These are phyloP conservation scores for Tetrapisispora taiwanensis DNA, from an alignment of 805 yeast genomes.

Conservation along the genomic window DNA sequence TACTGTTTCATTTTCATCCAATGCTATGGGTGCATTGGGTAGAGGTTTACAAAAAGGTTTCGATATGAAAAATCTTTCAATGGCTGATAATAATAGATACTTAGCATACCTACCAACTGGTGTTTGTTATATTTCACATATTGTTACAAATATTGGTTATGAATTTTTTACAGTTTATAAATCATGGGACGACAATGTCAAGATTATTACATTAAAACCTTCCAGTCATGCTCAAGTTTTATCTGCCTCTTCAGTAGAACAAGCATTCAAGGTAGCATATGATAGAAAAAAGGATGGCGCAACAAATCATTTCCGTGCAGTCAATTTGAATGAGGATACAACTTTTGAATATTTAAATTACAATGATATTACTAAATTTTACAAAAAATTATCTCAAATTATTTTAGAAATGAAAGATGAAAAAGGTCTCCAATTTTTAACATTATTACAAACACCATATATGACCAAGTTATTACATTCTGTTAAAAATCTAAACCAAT, in stretches of 20 bases:
- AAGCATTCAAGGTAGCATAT: conserved; percentile 46
- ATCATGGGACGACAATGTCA: conserved; percentile 45
- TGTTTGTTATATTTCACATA: conserved; percentile 56
- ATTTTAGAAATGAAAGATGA: conserved; percentile 52
- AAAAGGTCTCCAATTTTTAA: conserved; percentile 51
- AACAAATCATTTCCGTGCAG: conserved; percentile 32
- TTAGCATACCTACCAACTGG: conserved; percentile 46
- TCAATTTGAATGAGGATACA: conserved; percentile 45
- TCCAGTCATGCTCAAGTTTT: conserved; percentile 48
- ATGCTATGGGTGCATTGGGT: conserved; percentile 74
- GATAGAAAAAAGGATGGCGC: conserved; percentile 34
- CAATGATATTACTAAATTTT: conserved; percentile 45
- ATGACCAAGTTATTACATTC: conserved; percentile 37
- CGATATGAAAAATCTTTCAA: conserved; percentile 44
- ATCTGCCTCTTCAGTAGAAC: conserved; percentile 28
- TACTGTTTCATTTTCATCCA: conserved; percentile 56
- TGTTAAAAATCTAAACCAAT: conserved; percentile 39
- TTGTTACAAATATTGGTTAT: conserved; percentile 56
- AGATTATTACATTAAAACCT: conserved; percentile 57
- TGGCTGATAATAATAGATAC: conserved; percentile 42
- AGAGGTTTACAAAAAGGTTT: conserved; percentile 82
- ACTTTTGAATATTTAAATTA: conserved; percentile 46
- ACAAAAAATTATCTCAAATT: conserved; percentile 45
- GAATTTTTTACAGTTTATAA: conserved; percentile 62
- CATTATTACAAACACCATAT: conserved; percentile 68